phyloP scores from a whole-genome alignment of 129 eudicot genomes.

The Flaveria trinervia region DNA sequence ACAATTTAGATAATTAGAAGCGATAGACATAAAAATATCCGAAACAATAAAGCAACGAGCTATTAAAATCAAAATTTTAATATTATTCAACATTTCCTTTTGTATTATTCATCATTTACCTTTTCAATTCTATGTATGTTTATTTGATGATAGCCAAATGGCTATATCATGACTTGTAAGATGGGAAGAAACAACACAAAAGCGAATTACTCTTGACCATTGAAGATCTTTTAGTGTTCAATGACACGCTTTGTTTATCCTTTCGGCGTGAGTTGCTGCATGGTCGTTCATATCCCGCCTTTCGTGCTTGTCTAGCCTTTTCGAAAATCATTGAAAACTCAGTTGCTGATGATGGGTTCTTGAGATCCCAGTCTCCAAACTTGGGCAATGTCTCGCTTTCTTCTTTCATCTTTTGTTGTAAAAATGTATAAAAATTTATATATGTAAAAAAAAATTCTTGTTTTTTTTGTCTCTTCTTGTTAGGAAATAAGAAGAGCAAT shows the following conservation, averaged over 20 bases:
- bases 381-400: conserved; percentile 42
- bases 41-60: neutral
- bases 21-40: neutral
- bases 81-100: neutral
- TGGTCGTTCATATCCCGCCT: neutral
- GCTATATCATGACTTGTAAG: conserved; percentile 23
- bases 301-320: conserved; percentile 39
- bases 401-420: conserved; percentile 9
- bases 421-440: neutral
- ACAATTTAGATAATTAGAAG: neutral
- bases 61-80: neutral
- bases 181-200: conserved; percentile 36
- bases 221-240: conserved; percentile 11
- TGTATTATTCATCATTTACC: neutral
- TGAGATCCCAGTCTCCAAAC: conserved; percentile 54
- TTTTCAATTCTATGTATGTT: neutral
- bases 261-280: neutral
- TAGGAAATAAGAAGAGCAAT: conserved; percentile 2
- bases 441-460: neutral
- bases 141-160: neutral
- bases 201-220: conserved; percentile 32
- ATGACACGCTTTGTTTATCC: neutral
- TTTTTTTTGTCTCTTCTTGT: conserved; percentile 19
- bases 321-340: conserved; percentile 42
- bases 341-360: conserved; percentile 42